Conservation (phyloP, 2,329 filamentous ascomycete species). For the Stemphylium beticola region DNA sequence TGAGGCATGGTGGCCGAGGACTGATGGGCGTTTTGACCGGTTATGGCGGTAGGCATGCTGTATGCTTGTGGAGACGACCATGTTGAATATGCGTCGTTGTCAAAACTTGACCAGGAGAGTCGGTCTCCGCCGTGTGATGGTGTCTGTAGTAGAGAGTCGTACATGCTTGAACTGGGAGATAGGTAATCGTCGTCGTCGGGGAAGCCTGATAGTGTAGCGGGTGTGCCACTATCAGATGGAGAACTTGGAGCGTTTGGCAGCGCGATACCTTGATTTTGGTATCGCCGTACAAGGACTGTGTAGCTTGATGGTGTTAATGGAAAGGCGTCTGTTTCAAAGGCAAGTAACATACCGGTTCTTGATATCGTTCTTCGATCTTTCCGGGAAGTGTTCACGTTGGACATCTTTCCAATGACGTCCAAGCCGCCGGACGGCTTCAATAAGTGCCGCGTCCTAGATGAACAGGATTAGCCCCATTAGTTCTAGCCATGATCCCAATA, state of each 20-base stretch:
- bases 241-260: slow-evolving; percentile 32
- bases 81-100: slow-evolving; percentile 25
- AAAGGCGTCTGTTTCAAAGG: background rate
- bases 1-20: slow-evolving; percentile 10
- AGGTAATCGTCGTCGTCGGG: slow-evolving; percentile 29
- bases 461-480: background rate
- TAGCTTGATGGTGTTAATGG: slow-evolving; percentile 24
- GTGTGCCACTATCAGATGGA: slow-evolving; percentile 26
- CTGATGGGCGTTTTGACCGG: slow-evolving; percentile 14
- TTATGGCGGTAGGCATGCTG: slow-evolving; percentile 13
- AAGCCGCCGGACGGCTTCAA: slow-evolving; percentile 40
- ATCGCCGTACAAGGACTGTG: slow-evolving; percentile 40
- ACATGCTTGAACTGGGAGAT: slow-evolving; percentile 18
- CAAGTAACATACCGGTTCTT: slow-evolving; percentile 44
- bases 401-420: slow-evolving; percentile 51
- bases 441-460: slow-evolving; percentile 36
- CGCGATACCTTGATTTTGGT: slow-evolving; percentile 38
- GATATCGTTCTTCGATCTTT: slow-evolving; percentile 48
- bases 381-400: slow-evolving; percentile 41
- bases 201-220: slow-evolving; percentile 16
- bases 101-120: slow-evolving; percentile 29
- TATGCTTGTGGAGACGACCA: slow-evolving; percentile 36
- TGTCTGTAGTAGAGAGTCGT: slow-evolving; percentile 26
- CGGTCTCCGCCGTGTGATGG: slow-evolving; percentile 26
- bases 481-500: background rate